Percentiles rank a stretch among this genome's conserved stretches.
Conservation (phyloP, 306 rosid genomes). For the Mimosa bimucronata region DNA sequence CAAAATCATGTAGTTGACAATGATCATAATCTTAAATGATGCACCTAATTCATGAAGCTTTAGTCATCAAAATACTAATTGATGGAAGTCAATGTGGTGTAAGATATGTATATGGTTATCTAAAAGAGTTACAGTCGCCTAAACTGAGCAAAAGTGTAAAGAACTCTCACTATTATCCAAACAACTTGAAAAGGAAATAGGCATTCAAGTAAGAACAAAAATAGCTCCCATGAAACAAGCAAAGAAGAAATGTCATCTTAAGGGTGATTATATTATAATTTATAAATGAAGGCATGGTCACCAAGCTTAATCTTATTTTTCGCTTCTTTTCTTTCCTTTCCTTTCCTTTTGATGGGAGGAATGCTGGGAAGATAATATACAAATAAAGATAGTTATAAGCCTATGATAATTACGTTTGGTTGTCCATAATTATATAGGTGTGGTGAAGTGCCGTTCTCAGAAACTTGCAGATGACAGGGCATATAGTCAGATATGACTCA, state of each 20-base stretch:
- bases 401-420: slow-evolving; percentile 67
- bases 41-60: slow-evolving; percentile 24
- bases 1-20: slow-evolving; percentile 24
- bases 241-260: too few species aligned
- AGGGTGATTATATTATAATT: background rate
- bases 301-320: background rate
- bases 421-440: slow-evolving; percentile 87
- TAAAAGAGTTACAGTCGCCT: background rate
- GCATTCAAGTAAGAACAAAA: background rate
- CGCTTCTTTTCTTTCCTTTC: too few species aligned
- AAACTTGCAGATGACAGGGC: slow-evolving; percentile 62
- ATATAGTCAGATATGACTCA: slow-evolving; percentile 9
- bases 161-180: background rate
- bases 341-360: background rate
- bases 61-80: slow-evolving; percentile 23
- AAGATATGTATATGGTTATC: slow-evolving; percentile 2
- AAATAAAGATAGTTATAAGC: slow-evolving; percentile 13
- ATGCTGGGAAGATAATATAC: background rate
- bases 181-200: background rate
- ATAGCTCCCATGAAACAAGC: background rate
- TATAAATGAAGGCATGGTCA: background rate
- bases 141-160: background rate
- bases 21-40: slow-evolving; percentile 21
- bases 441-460: slow-evolving; percentile 83
- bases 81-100: slow-evolving; percentile 28